Conservation (phyloP, 1,284 basidiomycete species). For the Kalmanozyma brasiliensis region DNA sequence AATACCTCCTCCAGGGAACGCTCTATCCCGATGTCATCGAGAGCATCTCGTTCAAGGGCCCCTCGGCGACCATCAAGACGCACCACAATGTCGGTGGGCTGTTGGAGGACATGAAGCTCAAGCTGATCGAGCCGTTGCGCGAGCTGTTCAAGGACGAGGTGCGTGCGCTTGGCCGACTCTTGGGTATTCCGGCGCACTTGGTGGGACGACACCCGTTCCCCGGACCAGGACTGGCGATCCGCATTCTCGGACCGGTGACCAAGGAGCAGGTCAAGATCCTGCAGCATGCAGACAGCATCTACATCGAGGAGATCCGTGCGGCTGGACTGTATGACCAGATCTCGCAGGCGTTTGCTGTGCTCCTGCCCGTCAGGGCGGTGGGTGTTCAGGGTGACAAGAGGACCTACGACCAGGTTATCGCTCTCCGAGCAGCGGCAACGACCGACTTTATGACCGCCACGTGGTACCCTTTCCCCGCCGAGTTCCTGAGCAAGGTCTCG, state of each 20-base stretch:
- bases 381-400: constrained; percentile 97
- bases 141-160: constrained; percentile 99
- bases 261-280: constrained; percentile 91
- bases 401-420: constrained; percentile 90
- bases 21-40: constrained; percentile 99
- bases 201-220: constrained; percentile 99
- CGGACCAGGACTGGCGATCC: constrained; percentile 97
- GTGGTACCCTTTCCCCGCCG: constrained; percentile 85
- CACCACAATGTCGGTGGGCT: constrained; percentile 99
- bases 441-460: constrained; percentile 68
- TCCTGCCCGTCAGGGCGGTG: constrained; percentile 95
- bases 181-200: constrained; percentile 89
- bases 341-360: constrained; percentile 94
- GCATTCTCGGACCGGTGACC: constrained; percentile 93
- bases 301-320: constrained; percentile 95
- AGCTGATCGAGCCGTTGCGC: constrained; percentile 95
- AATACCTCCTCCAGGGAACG: constrained; percentile 98
- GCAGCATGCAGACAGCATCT: constrained; percentile 95
- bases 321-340: constrained; percentile 94
- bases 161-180: constrained; percentile 86
- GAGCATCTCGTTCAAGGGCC: constrained; percentile 99
- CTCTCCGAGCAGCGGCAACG: constrained; percentile 63
- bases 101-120: constrained; percentile 97
- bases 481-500: constrained; percentile 88
- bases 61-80: constrained; percentile 98